Base-by-base conservation (phyloP, 306 rosid species). In the Hippophae gyantsensis region DNA sequence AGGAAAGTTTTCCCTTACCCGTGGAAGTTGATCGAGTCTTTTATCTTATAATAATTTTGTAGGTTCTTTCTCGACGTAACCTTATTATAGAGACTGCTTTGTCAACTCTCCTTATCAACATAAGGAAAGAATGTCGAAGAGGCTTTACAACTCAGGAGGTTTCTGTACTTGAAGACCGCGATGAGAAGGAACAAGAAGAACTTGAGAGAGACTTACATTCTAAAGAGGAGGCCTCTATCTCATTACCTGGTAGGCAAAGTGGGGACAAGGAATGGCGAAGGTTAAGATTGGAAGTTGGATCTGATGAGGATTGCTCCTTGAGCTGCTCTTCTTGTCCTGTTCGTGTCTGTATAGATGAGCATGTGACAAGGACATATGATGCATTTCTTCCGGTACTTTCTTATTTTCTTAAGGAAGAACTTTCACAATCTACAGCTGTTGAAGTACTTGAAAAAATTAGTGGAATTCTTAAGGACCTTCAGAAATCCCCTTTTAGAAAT, bases 211-310 rank as follows among this genome's bases (percentile, higher is more conserved):
- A 74, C 60, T 58, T 82, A 14, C 69, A 71, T 69, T 61, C 88
- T 76, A 70, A 62, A 18, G 82, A 79, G 51, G 82, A 87, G 41
- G 55, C 69, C 67, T 76, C 84, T 54, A 72, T 78, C 75, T 79
- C 85, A 54, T 81, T 92, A 69, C 98, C 98, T 62, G 98, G 95
- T 66, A 92, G 98, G 69, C 86, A 65, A 74, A 92, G 89, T 71
- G 98, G 96, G 66, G 73, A 76, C 73, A 79, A 87, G 77, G 89
- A 85, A 79, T 92, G 98, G 98, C 95, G 98, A 58, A 74, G 72
- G 75, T 78, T 76, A 68, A 87, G 96, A 76, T 72, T 70, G 55
- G 96, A 87, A 75, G 18, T 74, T 69, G 95, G 89, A 64, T 81
- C 89, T 59, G 79, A 74, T 72, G 81, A 74, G 48, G 68, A 78